A percentile compares a stretch with the other conserved stretches of the same genome.
Conservation (phyloP, 805 yeast genomes). For the Saccharomycopsis sp. region DNA sequence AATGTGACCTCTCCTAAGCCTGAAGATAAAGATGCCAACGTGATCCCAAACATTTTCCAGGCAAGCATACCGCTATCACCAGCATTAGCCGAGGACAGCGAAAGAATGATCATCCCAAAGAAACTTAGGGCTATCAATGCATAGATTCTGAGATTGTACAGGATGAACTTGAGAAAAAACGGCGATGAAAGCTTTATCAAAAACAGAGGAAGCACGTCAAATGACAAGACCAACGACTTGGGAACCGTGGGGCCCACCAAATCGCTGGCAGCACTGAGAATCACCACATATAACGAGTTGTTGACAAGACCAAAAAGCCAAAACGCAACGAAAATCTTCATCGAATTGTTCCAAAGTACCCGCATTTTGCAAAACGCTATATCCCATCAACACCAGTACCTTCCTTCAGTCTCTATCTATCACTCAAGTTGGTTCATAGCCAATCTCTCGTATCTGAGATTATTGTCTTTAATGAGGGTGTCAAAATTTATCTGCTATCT, state of each 20-base stretch:
- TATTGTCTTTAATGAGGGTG: no score
- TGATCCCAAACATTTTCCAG: conserved; percentile 56
- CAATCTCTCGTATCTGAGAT: no score
- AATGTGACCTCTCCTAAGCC: conserved; percentile 92
- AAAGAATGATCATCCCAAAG: conserved; percentile 66
- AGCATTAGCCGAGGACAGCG: conserved; percentile 20
- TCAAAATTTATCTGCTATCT: no score
- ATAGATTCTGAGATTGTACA: conserved; percentile 50
- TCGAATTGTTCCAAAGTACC: background rate
- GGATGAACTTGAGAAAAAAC: conserved; percentile 61
- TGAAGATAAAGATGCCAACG: conserved; percentile 73
- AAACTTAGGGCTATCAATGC: conserved; percentile 51
- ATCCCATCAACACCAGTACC: no score
- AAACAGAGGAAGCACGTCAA: conserved; percentile 84
- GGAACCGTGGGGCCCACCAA: conserved; percentile 79
- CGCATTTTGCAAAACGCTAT: no score
- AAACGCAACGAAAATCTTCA: conserved; percentile 42
- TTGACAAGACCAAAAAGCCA: conserved; percentile 83
- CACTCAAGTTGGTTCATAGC: no score
- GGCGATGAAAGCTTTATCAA: conserved; percentile 54
- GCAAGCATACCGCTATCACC: conserved; percentile 24
- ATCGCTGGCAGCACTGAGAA: conserved; percentile 87
- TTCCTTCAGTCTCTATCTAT: no score
- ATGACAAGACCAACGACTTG: conserved; percentile 75
- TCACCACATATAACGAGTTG: conserved; percentile 86